Percentiles rank a stretch among this genome's conserved stretches.
Evolutionary conservation across 257 asterid species (phyloP).

Genomic region (Fraxinus americana): DNA sequence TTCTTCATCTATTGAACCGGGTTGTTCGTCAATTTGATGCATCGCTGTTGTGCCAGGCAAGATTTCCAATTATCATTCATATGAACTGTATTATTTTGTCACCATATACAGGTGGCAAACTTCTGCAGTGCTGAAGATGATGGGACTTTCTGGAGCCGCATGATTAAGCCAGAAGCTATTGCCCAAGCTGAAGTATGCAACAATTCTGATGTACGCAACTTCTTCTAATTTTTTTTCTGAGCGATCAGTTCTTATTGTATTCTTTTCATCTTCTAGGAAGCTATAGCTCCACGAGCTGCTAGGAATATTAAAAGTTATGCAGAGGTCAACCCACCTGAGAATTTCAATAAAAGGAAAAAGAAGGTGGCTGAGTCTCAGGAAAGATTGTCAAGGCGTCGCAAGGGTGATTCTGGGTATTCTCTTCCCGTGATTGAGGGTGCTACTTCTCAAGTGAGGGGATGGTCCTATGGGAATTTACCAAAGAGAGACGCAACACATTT

Average conservation of each 20-base stretch:
- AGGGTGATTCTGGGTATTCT: slow-evolving; percentile 67
- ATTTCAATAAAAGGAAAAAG: slow-evolving; percentile 73
- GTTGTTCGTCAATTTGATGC: not conserved
- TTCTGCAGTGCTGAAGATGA: slow-evolving; percentile 94
- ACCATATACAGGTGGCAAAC: slow-evolving; percentile 77
- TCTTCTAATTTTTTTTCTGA: slow-evolving; percentile 9
- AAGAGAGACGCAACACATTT: slow-evolving; percentile 97
- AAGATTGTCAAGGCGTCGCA: slow-evolving; percentile 76
- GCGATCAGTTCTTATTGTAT: slow-evolving; percentile 17
- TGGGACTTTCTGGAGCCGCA: slow-evolving; percentile 98
- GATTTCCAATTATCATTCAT: not conserved
- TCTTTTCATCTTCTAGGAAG: slow-evolving; percentile 53
- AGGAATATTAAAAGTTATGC: slow-evolving; percentile 88
- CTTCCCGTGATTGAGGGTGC: slow-evolving; percentile 92
- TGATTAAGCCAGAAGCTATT: slow-evolving; percentile 95
- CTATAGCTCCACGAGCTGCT: slow-evolving; percentile 98
- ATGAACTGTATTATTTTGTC: slow-evolving; percentile 21
- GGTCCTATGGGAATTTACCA: slow-evolving; percentile 93
- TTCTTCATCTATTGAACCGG: not conserved
- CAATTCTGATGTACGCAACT: slow-evolving; percentile 23
- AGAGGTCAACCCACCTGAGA: slow-evolving; percentile 73
- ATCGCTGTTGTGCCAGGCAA: not conserved
- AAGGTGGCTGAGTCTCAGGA: slow-evolving; percentile 81
- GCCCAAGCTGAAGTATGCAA: slow-evolving; percentile 72
- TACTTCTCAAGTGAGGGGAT: slow-evolving; percentile 89